These are phyloP conservation scores for Trichophyton schoenleinii DNA, from an alignment of 2,329 filamentous ascomycete species.

Conservation along the genomic window DNA sequence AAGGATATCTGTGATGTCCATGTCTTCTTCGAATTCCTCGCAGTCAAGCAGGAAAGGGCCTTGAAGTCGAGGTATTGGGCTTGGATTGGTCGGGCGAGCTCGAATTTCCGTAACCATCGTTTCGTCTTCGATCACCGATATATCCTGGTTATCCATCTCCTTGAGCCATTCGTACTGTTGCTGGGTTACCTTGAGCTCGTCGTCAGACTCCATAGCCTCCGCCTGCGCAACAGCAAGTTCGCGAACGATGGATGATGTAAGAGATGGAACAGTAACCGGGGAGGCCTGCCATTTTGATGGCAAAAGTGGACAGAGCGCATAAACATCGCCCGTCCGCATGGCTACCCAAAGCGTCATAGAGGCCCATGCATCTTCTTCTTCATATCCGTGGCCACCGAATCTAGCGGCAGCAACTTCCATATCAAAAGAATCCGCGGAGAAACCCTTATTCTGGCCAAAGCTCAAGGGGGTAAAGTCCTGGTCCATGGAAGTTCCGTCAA, in stretches of 20 bases:
- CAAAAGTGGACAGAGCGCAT: slow-evolving; percentile 80
- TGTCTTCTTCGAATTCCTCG: slow-evolving; percentile 38
- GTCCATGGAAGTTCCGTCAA: slow-evolving; percentile 67
- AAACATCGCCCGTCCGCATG: slow-evolving; percentile 89
- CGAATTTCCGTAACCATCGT: slow-evolving; percentile 41
- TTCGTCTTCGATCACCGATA: slow-evolving; percentile 21
- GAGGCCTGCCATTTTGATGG: slow-evolving; percentile 75
- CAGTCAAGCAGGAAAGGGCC: slow-evolving; percentile 46
- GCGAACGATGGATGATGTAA: slow-evolving; percentile 70
- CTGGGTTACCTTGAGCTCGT: slow-evolving; percentile 35
- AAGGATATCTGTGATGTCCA: slow-evolving; percentile 49
- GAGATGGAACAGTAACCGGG: slow-evolving; percentile 62
- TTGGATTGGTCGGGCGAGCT: slow-evolving; percentile 40
- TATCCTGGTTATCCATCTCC: slow-evolving; percentile 43
- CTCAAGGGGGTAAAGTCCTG: slow-evolving; percentile 71
- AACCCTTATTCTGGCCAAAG: slow-evolving; percentile 62
- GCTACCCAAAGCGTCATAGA: slow-evolving; percentile 94
- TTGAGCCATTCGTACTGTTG: slow-evolving; percentile 50
- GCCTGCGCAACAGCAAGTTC: slow-evolving; percentile 43
- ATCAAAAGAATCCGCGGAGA: slow-evolving; percentile 78
- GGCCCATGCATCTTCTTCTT: slow-evolving; percentile 61
- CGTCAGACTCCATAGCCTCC: slow-evolving; percentile 29
- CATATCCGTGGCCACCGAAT: slow-evolving; percentile 60
- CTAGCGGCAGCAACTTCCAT: slow-evolving; percentile 87
- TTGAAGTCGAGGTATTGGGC: slow-evolving; percentile 48